Base-by-base conservation (phyloP, 2,329 filamentous ascomycete species). In the Verticillium albo-atrum region DNA sequence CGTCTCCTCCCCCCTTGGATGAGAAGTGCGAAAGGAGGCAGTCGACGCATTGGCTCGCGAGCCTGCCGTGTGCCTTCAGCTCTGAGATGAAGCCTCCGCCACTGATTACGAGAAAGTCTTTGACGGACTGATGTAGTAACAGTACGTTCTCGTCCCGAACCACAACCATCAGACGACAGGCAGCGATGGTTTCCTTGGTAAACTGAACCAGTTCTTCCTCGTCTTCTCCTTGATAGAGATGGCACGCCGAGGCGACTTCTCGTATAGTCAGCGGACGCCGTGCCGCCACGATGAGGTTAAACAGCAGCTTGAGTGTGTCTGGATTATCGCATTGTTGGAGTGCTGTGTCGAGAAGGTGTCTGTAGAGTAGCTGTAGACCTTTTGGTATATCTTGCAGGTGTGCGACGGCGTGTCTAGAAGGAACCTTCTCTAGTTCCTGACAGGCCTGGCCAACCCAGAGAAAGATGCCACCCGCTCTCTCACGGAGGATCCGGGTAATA, bases 91-190 rank as follows among this genome's bases (percentile, higher is more conserved):
- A 37, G 34, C 34, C 34, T 37, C 9, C 34, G 34, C 17, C 34
- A 15, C 34, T 17, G 34, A 37, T 15, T 17, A n/a, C n/a, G n/a
- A 37, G 34, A 15, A 37, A 6, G 12, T 37, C 34, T 37, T 15
- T 37, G 34, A 37, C 34, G 15, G 10, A 34, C 37, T 61, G 50
- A 56, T 17, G 7, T 3, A 2, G 1, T 6, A 6, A 3, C 25
- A 61, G 52, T 58, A 61, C 17, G 58, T 61, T 20, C 58, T 61
- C 9, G 14, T 26, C 1, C 3, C 60, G 59, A 30, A 58, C 54
- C 6, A 52, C 57, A 12, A 60, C 60, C 58, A 55, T 57, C 17
- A 51, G 15, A 9, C n/a, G 47, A 17, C 47, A 51, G 47, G 47
- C 20, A 51, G 47, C 47, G 47, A 51, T 51, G 47, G 20, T 17